phyloP scores from a whole-genome alignment of 176 grass and related monocot species.

The Puccinellia tenuiflora region DNA sequence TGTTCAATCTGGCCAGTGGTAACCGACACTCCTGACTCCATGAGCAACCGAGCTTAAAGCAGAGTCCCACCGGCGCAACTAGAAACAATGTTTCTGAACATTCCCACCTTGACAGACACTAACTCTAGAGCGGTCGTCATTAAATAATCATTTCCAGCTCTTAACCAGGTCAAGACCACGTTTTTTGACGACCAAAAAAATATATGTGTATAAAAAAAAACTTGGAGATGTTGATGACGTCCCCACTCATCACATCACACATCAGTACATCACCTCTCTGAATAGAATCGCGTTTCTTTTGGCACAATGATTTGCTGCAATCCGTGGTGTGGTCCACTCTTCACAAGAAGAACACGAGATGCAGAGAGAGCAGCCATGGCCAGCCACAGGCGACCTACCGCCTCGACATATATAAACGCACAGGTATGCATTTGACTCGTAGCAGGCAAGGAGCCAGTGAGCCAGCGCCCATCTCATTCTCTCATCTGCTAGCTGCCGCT shows the following conservation, averaged over 20 bases:
- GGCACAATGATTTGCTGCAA: slow-evolving; percentile 20
- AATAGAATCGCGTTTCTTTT: slow-evolving; percentile 9
- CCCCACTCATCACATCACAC: neutral
- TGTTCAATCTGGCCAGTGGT: neutral
- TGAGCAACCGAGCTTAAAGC: neutral
- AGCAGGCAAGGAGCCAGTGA: slow-evolving; percentile 36
- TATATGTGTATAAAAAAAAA: neutral
- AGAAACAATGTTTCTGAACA: neutral
- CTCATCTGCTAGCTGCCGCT: neutral
- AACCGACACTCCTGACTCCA: neutral
- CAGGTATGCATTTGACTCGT: slow-evolving; percentile 34
- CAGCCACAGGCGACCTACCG: neutral
- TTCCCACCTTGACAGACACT: neutral
- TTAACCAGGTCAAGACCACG: slow-evolving; percentile 26
- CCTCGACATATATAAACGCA: slow-evolving; percentile 19
- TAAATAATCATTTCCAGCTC: slow-evolving; percentile 14
- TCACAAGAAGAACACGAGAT: neutral
- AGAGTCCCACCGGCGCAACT: neutral
- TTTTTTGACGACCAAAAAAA: slow-evolving; percentile 19
- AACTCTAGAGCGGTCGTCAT: slow-evolving; percentile 17
- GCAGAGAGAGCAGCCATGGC: neutral
- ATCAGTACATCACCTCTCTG: neutral
- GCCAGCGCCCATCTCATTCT: neutral
- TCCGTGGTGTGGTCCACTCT: slow-evolving; percentile 14
- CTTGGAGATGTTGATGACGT: neutral